These are phyloP conservation scores for Puccinellia tenuiflora DNA, from an alignment of 176 grass and related monocot genomes.

Conservation along the genomic window DNA sequence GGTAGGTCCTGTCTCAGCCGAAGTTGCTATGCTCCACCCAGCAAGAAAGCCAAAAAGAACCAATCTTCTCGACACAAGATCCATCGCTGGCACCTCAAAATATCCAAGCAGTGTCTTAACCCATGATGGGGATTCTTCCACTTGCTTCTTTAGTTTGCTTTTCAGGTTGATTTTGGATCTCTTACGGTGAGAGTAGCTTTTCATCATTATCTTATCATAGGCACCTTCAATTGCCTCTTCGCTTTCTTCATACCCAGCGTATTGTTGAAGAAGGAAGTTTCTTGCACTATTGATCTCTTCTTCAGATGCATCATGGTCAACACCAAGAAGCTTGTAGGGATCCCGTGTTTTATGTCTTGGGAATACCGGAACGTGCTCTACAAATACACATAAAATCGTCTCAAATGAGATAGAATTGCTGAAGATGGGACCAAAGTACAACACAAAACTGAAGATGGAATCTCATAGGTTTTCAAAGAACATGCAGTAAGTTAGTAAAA, in stretches of 20 bases:
- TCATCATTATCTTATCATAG: constrained; percentile 91
- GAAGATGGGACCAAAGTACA: not conserved
- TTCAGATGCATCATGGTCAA: constrained; percentile 67
- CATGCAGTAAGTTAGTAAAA: not conserved
- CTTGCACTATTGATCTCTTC: constrained; percentile 74
- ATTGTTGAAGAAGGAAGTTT: constrained; percentile 73
- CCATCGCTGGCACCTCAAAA: constrained; percentile 58
- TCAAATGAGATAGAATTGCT: constrained; percentile 11
- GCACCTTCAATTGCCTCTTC: constrained; percentile 85
- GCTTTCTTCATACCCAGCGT: constrained; percentile 63
- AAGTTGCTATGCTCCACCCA: constrained; percentile 87
- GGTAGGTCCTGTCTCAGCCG: constrained; percentile 72
- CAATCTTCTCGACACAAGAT: constrained; percentile 51
- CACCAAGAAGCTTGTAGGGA: constrained; percentile 83
- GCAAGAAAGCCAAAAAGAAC: constrained; percentile 75
- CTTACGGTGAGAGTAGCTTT: constrained; percentile 66
- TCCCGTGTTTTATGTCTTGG: constrained; percentile 56
- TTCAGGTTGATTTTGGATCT: constrained; percentile 81
- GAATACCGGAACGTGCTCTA: constrained; percentile 53
- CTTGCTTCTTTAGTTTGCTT: constrained; percentile 63
- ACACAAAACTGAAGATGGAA: not conserved
- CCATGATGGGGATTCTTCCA: constrained; percentile 83
- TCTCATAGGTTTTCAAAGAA: not conserved
- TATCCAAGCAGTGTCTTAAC: constrained; percentile 56
- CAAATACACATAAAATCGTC: constrained; percentile 6